Base-by-base conservation (phyloP, 257 asterid genomes). In the Solanum boliviense region DNA sequence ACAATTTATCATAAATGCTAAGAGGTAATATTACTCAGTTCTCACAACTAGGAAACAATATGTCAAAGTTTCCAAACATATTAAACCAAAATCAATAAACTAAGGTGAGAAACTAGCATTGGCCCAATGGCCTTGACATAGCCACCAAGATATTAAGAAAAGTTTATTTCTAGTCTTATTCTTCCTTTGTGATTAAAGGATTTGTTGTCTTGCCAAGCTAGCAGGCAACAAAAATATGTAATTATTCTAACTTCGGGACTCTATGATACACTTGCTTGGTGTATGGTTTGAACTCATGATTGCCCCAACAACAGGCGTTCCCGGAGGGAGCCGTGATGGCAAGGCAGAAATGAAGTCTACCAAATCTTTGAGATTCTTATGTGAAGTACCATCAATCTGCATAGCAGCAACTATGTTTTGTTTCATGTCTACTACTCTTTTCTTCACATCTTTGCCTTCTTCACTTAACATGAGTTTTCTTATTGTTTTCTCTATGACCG, bases 401-500 rank as follows among this genome's bases (percentile, higher is more conserved):
- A 89, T 91, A 90, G 83, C 16, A 36, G 70, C 84, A 29, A 29
- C 12, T 2, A 88, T 91, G n/a, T 89, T 92, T 23, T 62, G 35
- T 56, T 92, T 91, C 83, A 88, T 76, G 79, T 87, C 91, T 13
- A 82, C 41, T 5, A 65, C 58, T 25, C 87, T 60, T 68, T 62
- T 58, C 60, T 67, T 84, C 60, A 62, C 9, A 23, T 84, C 78
- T 36, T 58, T 65, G 7, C 94, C 92, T 87, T 88, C 88, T 25
- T 74, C 88, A 0, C 86, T 75, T 4, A 31, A 91, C 94, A 93
- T 91, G 5, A 93, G 76, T 44, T 20, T 82, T n/a, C 90, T 87
- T 39, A 93, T 44, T 23, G 90, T 89, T 5, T 67, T 35, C 89
- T 88, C 91, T 3, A 92, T 74, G 21, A 89, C 72, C 6, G 8